These are phyloP conservation scores for Knoxia roxburghii DNA, from an alignment of 257 asterid genomes.

Conservation along the genomic window DNA sequence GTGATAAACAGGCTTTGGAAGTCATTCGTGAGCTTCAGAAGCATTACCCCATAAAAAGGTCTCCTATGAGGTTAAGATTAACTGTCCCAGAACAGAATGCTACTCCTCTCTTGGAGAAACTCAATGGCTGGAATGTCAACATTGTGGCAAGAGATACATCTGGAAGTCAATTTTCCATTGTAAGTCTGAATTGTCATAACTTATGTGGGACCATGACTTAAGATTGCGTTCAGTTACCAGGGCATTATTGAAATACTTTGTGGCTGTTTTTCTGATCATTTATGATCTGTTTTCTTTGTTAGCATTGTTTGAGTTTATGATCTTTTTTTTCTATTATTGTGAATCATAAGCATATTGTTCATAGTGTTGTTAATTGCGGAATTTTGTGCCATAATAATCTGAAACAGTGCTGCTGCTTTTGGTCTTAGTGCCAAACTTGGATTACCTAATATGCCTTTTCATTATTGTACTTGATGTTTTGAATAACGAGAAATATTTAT, in stretches of 20 bases:
- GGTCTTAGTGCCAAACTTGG: neutral
- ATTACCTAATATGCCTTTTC: slow-evolving; percentile 2
- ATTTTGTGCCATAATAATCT: neutral
- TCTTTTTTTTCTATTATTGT: too few relatives aligned
- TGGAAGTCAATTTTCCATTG: slow-evolving; percentile 53
- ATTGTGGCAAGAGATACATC: slow-evolving; percentile 61
- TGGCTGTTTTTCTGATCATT: neutral
- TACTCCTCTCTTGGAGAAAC: slow-evolving; percentile 52
- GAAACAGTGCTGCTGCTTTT: neutral
- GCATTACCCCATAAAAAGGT: slow-evolving; percentile 78
- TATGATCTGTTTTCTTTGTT: neutral
- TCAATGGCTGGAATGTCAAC: slow-evolving; percentile 50
- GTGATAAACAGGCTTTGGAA: slow-evolving; percentile 63
- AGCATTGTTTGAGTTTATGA: too few relatives aligned
- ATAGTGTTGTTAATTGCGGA: neutral
- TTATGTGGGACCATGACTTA: neutral
- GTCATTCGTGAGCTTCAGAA: slow-evolving; percentile 93
- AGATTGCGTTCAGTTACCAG: neutral
- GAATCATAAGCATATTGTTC: neutral
- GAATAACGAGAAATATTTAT: neutral
- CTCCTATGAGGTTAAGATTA: slow-evolving; percentile 84
- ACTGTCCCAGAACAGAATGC: slow-evolving; percentile 50
- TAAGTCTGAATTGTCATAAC: slow-evolving; percentile 33
- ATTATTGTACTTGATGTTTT: neutral
- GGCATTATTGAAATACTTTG: neutral